Evolutionary conservation across 2,329 filamentous ascomycete genomes (phyloP).

Genomic region (Diaporthe aspalathi): DNA sequence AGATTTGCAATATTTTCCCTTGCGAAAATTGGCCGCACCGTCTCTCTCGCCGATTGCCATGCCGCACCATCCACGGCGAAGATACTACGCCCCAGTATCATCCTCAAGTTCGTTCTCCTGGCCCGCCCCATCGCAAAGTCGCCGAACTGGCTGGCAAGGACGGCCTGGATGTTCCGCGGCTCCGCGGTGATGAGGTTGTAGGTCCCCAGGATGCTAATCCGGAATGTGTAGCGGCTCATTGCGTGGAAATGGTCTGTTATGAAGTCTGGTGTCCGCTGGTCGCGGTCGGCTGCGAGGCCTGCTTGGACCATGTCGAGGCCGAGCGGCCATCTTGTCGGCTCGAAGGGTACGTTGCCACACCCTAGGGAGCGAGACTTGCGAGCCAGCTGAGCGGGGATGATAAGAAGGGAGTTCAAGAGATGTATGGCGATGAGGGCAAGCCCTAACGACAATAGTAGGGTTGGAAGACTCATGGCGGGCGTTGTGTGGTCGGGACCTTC

Average conservation of each 20-base stretch:
- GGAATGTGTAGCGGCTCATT: neutral
- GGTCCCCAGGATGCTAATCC: neutral
- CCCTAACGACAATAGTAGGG: neutral
- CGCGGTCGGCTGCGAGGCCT: neutral
- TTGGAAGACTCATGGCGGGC: neutral
- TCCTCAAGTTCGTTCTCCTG: constrained; percentile 35
- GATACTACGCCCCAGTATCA: constrained; percentile 34
- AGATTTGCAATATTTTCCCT: neutral
- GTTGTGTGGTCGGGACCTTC: neutral
- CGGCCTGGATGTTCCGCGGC: constrained; percentile 53
- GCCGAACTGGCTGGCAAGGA: constrained; percentile 55
- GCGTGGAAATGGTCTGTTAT: neutral
- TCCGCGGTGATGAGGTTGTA: constrained; percentile 47
- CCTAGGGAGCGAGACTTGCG: neutral
- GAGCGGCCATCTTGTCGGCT: neutral
- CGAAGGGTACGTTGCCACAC: neutral
- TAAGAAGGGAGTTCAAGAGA: neutral
- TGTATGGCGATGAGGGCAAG: neutral
- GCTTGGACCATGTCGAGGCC: neutral
- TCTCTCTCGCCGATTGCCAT: neutral
- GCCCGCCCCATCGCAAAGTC: constrained; percentile 50
- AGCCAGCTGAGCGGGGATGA: neutral
- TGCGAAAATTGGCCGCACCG: neutral
- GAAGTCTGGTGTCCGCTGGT: neutral
- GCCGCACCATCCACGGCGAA: neutral